Percentiles rank a stretch among this genome's conserved stretches.
Evolutionary conservation across 352 stramenopile species (phyloP).

Genomic region (Phytophthora pisi): DNA sequence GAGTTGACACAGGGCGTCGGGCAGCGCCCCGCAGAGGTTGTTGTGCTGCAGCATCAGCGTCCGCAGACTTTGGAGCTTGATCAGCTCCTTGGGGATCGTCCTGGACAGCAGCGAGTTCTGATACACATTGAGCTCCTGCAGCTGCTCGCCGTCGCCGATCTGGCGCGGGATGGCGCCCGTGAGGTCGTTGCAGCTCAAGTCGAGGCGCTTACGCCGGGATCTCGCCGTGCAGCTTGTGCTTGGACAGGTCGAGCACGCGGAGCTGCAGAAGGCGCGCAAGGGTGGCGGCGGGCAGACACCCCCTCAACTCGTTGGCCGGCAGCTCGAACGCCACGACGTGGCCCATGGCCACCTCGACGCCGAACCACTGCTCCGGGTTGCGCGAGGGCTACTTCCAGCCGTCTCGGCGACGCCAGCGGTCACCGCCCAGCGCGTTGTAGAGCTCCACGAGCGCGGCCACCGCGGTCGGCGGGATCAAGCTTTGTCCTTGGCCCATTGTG

Average conservation of each 20-base stretch:
- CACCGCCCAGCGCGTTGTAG: conserved; percentile 70
- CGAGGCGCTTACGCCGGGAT: conserved; percentile 66
- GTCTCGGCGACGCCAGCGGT: conserved; percentile 74
- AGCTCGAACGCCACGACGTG: conserved; percentile 81
- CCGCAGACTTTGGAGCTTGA: conserved; percentile 59
- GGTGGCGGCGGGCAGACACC: conserved; percentile 39
- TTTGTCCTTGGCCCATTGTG: conserved; percentile 79
- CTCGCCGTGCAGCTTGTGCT: conserved; percentile 74
- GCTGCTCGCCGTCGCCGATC: conserved; percentile 54
- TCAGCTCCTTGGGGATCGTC: conserved; percentile 55
- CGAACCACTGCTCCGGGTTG: conserved; percentile 83
- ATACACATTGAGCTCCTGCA: conserved; percentile 80
- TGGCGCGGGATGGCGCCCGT: conserved; percentile 50
- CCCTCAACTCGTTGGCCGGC: conserved; percentile 62
- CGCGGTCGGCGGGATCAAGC: conserved; percentile 72
- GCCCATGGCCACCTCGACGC: conserved; percentile 69
- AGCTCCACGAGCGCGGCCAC: conserved; percentile 71
- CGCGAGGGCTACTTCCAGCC: conserved; percentile 75
- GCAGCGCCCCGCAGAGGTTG: conserved; percentile 66
- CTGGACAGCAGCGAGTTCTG: conserved; percentile 81
- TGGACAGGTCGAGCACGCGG: conserved; percentile 78
- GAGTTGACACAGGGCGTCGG: conserved; percentile 57
- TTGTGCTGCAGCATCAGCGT: conserved; percentile 86
- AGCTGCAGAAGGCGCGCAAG: conserved; percentile 68
- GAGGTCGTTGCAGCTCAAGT: conserved; percentile 87